Evolutionary conservation across 2,329 filamentous ascomycete species (phyloP), one percentile per base, ranked within the genome.

Genomic region (Stemphylium vesicarium): DNA sequence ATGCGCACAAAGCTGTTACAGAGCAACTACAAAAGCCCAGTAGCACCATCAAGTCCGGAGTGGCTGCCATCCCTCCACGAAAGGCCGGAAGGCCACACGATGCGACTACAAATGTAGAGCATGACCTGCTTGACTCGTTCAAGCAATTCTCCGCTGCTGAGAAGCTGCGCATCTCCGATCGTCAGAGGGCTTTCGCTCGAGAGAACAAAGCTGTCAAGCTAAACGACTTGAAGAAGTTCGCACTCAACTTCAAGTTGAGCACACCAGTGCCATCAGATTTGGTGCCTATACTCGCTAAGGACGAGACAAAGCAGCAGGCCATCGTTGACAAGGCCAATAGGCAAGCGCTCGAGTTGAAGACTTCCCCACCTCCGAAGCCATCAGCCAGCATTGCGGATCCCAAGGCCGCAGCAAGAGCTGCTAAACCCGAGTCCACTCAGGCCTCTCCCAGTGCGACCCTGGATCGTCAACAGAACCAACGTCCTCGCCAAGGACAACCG

Each of bases 141-240:
- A 85, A 85, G 59, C 81, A 86, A 44, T 88, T 88, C 67, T 84
- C 84, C 9, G 84, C 84, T 50, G 79, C 72, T 16, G 85, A 88
- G 72, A 88, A 88, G 70, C 69, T 85, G 60, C 82, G 83, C 59
- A 75, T 87, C 57, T 80, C 84, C 53, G 84, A 88, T 63, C 80
- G 81, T 18, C 73, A 75, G 47, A 81, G 84, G 37, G 80, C 80
- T 40, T 80, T 83, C 60, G 81, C 79, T 16, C 80, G 81, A 15
- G 81, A 87, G 55, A 95, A 98, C 73, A 96, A 96, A 74, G 92
- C 93, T 63, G 87, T 95, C 62, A 97, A 96, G 76, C 77, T 99
- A 58, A 96, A 91, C 56, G 95, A 99, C 77, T 79, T 99, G 53
- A 96, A 95, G 81, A 96, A 94, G 71, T 99, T 99, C 75, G 92